A percentile compares a stretch with the other conserved stretches of the same genome.
Evolutionary conservation across 106 monocot species (phyloP).

Genomic region (Xerophyta viscosa): DNA sequence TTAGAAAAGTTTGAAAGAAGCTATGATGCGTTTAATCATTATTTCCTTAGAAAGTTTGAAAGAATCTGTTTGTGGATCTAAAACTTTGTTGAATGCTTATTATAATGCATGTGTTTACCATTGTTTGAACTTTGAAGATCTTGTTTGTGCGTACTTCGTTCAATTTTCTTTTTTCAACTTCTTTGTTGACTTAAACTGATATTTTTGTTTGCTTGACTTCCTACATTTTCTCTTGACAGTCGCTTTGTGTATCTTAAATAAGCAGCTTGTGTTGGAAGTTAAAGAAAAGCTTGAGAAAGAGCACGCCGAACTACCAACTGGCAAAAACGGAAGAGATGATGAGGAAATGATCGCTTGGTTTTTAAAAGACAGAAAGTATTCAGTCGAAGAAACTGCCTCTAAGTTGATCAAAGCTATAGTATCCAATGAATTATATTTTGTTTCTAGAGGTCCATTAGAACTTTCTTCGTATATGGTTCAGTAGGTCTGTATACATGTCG

Average conservation of each 20-base stretch:
- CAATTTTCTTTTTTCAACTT: too few species aligned
- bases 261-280: constrained; percentile 77
- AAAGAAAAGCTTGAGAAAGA: constrained; percentile 66
- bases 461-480: background rate
- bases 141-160: too few species aligned
- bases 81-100: too few species aligned
- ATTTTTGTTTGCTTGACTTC: too few species aligned
- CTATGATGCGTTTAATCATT: too few species aligned
- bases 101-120: too few species aligned
- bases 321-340: constrained; percentile 67
- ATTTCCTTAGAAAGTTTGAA: too few species aligned
- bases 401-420: constrained; percentile 89
- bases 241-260: background rate
- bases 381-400: constrained; percentile 53
- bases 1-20: too few species aligned
- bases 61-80: too few species aligned
- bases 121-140: too few species aligned
- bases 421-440: constrained; percentile 24
- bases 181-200: too few species aligned
- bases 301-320: constrained; percentile 46
- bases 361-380: constrained; percentile 79
- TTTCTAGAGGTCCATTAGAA: background rate
- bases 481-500: background rate
- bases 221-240: background rate
- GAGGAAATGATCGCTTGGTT: constrained; percentile 83